Conservation (phyloP, 345 rosid species). For the Pugionium cornutum region DNA sequence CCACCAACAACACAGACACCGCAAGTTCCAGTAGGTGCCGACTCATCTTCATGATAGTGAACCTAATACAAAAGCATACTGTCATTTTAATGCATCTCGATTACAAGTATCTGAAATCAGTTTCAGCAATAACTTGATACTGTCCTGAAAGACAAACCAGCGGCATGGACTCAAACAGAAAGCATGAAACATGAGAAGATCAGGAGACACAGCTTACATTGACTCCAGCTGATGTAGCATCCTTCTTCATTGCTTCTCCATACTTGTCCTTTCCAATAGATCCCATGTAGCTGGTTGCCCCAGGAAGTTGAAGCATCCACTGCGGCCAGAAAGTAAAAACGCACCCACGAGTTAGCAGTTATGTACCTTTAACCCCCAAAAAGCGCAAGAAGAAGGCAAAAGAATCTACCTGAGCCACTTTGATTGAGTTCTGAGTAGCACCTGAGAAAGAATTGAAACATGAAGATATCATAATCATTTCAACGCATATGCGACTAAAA, state of each 20-base stretch:
- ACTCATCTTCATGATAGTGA: constrained; percentile 80
- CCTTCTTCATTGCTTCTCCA: constrained; percentile 93
- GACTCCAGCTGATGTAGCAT: constrained; percentile 67
- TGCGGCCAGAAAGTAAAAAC: constrained; percentile 27
- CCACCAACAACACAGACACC: constrained; percentile 98
- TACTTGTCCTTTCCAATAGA: constrained; percentile 92
- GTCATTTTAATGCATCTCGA: neutral
- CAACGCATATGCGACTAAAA: neutral
- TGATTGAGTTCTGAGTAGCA: constrained; percentile 88
- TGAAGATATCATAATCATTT: neutral
- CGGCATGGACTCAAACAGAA: neutral
- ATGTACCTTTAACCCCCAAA: neutral
- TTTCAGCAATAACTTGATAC: neutral
- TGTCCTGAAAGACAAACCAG: neutral
- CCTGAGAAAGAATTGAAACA: constrained; percentile 22
- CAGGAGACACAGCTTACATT: constrained; percentile 47
- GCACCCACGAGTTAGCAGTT: neutral
- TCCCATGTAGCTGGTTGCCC: constrained; percentile 86
- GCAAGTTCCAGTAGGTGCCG: constrained; percentile 88
- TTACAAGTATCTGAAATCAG: neutral
- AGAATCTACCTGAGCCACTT: constrained; percentile 76
- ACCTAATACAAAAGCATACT: constrained; percentile 46
- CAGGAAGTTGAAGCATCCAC: constrained; percentile 99
- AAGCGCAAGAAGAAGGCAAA: neutral
- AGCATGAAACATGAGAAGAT: neutral